Evolutionary conservation across 2,329 filamentous ascomycete species (phyloP).

Genomic region (Ophiostoma sp.): DNA sequence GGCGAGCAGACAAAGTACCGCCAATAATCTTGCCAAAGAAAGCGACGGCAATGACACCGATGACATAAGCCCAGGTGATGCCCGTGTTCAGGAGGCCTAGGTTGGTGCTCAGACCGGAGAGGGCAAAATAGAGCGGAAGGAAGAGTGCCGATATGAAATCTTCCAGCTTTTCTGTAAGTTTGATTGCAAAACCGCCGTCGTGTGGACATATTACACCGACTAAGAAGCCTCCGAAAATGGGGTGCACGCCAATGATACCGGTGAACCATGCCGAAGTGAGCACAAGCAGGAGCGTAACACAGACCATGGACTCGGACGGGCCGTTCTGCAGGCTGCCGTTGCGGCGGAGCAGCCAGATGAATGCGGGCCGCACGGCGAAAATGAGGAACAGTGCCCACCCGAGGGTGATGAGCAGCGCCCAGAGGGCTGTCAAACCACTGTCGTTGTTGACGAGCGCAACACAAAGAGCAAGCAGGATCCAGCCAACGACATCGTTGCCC

Average conservation of each 20-base stretch:
- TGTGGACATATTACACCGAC: slow-evolving; percentile 88
- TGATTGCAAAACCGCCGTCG: slow-evolving; percentile 86
- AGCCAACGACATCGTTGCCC: slow-evolving; percentile 87
- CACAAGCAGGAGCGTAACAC: slow-evolving; percentile 76
- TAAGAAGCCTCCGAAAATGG: slow-evolving; percentile 92
- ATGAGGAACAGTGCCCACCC: slow-evolving; percentile 77
- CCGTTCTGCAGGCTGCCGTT: slow-evolving; percentile 82
- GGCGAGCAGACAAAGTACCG: slow-evolving; percentile 73
- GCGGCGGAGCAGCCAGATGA: slow-evolving; percentile 71
- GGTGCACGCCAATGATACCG: slow-evolving; percentile 82
- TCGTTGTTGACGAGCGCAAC: slow-evolving; percentile 90
- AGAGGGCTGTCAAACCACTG: slow-evolving; percentile 78
- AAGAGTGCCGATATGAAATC: slow-evolving; percentile 84
- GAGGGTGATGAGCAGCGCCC: slow-evolving; percentile 72
- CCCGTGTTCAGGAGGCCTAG: slow-evolving; percentile 79
- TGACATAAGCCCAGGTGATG: slow-evolving; percentile 84
- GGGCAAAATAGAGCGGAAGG: slow-evolving; percentile 87
- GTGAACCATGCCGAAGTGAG: slow-evolving; percentile 84
- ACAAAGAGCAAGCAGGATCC: slow-evolving; percentile 89
- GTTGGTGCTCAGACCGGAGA: slow-evolving; percentile 86
- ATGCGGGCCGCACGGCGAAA: slow-evolving; percentile 69
- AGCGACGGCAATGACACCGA: slow-evolving; percentile 78
- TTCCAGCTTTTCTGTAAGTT: slow-evolving; percentile 90
- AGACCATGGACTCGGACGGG: slow-evolving; percentile 80
- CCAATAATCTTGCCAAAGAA: slow-evolving; percentile 84